These are phyloP conservation scores for Narthecium ossifragum DNA, from an alignment of 106 monocot genomes.

Conservation along the genomic window DNA sequence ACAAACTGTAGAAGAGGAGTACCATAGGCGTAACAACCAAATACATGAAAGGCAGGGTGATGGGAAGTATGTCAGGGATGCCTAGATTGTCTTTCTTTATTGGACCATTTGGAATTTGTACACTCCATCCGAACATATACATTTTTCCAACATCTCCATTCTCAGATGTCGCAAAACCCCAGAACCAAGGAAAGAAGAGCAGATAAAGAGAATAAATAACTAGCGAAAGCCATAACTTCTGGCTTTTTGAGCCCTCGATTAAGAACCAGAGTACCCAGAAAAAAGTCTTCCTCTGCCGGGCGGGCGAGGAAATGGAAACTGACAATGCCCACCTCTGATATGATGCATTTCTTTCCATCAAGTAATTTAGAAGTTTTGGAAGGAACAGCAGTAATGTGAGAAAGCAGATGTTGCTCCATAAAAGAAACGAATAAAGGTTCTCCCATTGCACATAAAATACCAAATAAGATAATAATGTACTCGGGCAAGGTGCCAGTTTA, in stretches of 20 bases:
- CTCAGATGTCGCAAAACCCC: constrained; percentile 62
- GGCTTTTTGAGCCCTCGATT: constrained; percentile 69
- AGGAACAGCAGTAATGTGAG: constrained; percentile 37
- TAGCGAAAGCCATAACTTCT: constrained; percentile 45
- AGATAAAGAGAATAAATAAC: constrained; percentile 51
- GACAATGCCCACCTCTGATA: constrained; percentile 39
- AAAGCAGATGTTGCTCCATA: constrained; percentile 56
- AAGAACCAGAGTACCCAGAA: constrained; percentile 52
- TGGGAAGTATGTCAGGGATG: constrained; percentile 45
- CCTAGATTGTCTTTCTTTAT: constrained; percentile 18
- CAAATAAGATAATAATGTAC: constrained; percentile 40
- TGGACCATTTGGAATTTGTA: constrained; percentile 4
- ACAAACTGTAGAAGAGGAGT: constrained; percentile 52
- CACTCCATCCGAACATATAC: constrained; percentile 66
- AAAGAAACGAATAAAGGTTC: constrained; percentile 37
- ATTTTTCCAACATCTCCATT: constrained; percentile 45
- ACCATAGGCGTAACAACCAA: constrained; percentile 52
- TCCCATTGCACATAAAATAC: constrained; percentile 61
- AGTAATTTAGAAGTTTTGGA: constrained; percentile 51
- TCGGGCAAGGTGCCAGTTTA: constrained; percentile 18
- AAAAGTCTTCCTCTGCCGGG: constrained; percentile 18
- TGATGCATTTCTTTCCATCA: constrained; percentile 32
- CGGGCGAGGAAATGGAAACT: constrained; percentile 22
- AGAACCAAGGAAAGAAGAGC: constrained; percentile 69
- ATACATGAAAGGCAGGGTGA: constrained; percentile 85